These are phyloP conservation scores for Neonectria faginata DNA, from an alignment of 2,329 filamentous ascomycete genomes.

Conservation along the genomic window DNA sequence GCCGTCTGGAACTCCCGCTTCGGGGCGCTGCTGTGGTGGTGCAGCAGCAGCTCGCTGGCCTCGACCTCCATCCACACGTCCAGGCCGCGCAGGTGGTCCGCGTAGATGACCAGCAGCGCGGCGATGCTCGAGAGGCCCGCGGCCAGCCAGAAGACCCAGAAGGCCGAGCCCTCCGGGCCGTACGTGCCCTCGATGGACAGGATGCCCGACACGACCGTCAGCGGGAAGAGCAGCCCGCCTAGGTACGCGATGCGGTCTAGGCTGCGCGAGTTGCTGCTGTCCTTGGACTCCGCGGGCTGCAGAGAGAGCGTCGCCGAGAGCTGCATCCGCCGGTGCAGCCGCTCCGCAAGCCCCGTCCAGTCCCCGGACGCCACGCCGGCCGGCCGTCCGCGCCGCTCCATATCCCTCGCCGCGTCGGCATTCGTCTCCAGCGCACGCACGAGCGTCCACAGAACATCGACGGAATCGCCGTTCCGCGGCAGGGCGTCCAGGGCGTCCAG, in stretches of 20 bases:
- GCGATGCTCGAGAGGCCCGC: slow-evolving; percentile 53
- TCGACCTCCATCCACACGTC: slow-evolving; percentile 61
- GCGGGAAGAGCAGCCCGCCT: slow-evolving; percentile 61
- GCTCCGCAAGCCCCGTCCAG: slow-evolving; percentile 40
- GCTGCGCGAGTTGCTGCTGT: slow-evolving; percentile 54
- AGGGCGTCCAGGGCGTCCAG: slow-evolving; percentile 39
- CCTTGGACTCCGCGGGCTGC: slow-evolving; percentile 30
- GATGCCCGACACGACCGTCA: slow-evolving; percentile 61
- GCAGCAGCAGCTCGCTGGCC: slow-evolving; percentile 37
- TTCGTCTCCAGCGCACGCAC: slow-evolving; percentile 43
- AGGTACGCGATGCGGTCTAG: slow-evolving; percentile 63
- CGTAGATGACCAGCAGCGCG: slow-evolving; percentile 59
- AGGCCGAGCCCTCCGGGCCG: slow-evolving; percentile 54
- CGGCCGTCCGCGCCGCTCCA: slow-evolving; percentile 35
- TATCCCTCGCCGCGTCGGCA: slow-evolving; percentile 36
- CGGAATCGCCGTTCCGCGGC: slow-evolving; percentile 25
- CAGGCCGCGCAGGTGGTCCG: slow-evolving; percentile 59
- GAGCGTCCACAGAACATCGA: slow-evolving; percentile 38
- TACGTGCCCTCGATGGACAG: slow-evolving; percentile 61
- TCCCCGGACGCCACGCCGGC: slow-evolving; percentile 30
- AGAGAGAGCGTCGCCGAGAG: slow-evolving; percentile 31
- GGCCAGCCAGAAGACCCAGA: slow-evolving; percentile 63
- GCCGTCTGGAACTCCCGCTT: slow-evolving; percentile 52
- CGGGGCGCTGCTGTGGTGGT: slow-evolving; percentile 35
- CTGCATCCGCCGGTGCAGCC: slow-evolving; percentile 41